These are phyloP conservation scores for Picochlorum costavermella DNA, from an alignment of 139 green algal genomes.

Conservation along the genomic window DNA sequence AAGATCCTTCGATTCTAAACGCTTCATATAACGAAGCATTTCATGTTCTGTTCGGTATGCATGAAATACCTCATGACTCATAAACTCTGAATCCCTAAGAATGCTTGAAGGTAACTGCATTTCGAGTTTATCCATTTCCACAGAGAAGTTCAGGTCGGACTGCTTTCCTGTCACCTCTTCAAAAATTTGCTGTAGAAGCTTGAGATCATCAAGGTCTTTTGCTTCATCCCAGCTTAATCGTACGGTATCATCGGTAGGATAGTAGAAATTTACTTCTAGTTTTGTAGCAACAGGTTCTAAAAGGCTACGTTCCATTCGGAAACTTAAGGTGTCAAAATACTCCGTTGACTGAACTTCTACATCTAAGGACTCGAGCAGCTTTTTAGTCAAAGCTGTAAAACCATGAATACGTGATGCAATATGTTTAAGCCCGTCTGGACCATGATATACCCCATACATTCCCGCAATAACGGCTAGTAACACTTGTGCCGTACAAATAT, in stretches of 20 bases:
- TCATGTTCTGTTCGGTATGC: conserved; percentile 88
- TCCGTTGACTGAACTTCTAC: conserved; percentile 26
- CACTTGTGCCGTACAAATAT: conserved; percentile 98
- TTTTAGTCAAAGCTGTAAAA: conserved; percentile 71
- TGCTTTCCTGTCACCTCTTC: too few relatives aligned
- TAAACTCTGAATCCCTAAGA: conserved; percentile 49
- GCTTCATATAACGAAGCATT: conserved; percentile 92
- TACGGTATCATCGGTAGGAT: too few relatives aligned
- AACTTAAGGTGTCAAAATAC: conserved; percentile 95
- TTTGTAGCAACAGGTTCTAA: too few relatives aligned
- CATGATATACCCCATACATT: conserved; percentile 97
- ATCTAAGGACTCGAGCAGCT: conserved; percentile 63
- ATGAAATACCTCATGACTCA: conserved; percentile 86
- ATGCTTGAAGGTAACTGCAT: conserved; percentile 30
- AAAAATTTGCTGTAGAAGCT: too few relatives aligned
- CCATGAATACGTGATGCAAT: conserved; percentile 85
- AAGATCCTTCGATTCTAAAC: conserved; percentile 94
- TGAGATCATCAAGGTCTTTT: too few relatives aligned
- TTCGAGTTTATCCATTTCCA: conserved; percentile 42
- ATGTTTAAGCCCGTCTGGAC: conserved; percentile 80
- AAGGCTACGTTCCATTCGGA: too few relatives aligned
- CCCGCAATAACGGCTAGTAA: conserved; percentile 96
- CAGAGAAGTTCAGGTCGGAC: conserved; percentile 56
- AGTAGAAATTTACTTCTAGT: too few relatives aligned
- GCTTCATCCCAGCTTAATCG: too few relatives aligned